Evolutionary conservation across 805 yeast genomes (phyloP).

Genomic region (Wickerhamomyces chaumierensis): DNA sequence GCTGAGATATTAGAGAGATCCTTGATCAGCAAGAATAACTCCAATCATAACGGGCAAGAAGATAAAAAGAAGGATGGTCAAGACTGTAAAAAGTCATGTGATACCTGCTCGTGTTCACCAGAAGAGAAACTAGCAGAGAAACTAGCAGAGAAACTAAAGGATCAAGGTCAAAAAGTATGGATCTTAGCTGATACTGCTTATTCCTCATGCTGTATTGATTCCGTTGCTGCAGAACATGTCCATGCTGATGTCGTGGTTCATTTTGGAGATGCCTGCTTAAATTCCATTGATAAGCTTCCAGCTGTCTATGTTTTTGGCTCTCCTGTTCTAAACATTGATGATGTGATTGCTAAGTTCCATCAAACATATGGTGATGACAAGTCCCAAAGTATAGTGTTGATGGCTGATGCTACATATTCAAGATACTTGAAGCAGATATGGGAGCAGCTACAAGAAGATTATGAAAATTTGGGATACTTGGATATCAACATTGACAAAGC

Average conservation of each 20-base stretch:
- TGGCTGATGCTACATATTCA: conserved; percentile 69
- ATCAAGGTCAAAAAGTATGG: conserved; percentile 50
- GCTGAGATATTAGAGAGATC: conserved; percentile 38
- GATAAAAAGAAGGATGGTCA: conserved; percentile 3
- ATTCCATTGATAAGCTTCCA: conserved; percentile 60
- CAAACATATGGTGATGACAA: conserved; percentile 27
- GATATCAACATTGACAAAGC: conserved; percentile 25
- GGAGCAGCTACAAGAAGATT: conserved; percentile 17
- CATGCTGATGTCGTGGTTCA: conserved; percentile 77
- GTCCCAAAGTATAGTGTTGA: conserved; percentile 39
- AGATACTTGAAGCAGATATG: conserved; percentile 30
- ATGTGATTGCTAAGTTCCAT: conserved; percentile 28
- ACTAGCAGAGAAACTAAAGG: conserved; percentile 1
- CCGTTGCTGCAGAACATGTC: conserved; percentile 93
- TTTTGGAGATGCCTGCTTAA: conserved; percentile 91
- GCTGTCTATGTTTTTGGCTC: conserved; percentile 74
- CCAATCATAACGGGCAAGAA: conserved; percentile 2
- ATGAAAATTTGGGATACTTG: conserved; percentile 27
- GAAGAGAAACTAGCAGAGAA: conserved; percentile 5
- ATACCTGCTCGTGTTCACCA: conserved; percentile 13
- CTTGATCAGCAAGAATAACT: conserved; percentile 2
- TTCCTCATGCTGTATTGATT: conserved; percentile 92
- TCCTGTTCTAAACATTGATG: conserved; percentile 38
- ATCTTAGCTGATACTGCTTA: conserved; percentile 92
- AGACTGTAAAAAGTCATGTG: background rate